Base-by-base conservation (phyloP, 345 rosid species). In the Pugionium cornutum region DNA sequence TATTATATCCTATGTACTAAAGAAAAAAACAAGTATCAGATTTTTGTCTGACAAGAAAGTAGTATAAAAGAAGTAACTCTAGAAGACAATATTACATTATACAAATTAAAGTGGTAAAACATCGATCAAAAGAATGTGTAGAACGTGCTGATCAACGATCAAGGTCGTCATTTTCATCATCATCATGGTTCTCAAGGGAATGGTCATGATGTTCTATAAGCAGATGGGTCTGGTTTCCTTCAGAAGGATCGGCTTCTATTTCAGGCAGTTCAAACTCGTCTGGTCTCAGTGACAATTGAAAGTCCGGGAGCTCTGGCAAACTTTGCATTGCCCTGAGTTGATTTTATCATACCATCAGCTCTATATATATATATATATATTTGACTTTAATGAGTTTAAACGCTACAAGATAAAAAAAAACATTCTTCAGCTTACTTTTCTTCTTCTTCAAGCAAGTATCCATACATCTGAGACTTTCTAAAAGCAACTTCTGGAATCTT, bases 401-500 rank as follows among this genome's bases (percentile, higher is more conserved):
- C 25, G 29, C 28, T 32, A 45, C 43, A 27, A 60, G 48, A 53
- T 9, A 48, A 43, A 5, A 36, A 4, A 6, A 36, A 3, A 60
- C 9, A n/a, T 40, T 41, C 46, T 31, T 47, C n/a, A 25, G 1
- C 97, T 78, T 80, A 94, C 99, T 89, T 90, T 51, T 89, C 98
- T 78, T 92, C 83, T 79, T 89, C 83, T 79, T 88, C 95, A 58
- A 94, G 70, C 62, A 89, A 83, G 80, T 83, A 88, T 44, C 96
- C 95, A 58, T 86, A 86, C 75, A 68, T 88, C 73, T 92, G 91
- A 60, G 94, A 86, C 70, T 92, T 92, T 55, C 80, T 86, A 6
- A 78, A 73, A 48, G 95, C 97, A 69, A 94, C 90, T 78, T 88
- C 97, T 10, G 96, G 96, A 68, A 94, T 86, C 75, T 94, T 94